Evolutionary conservation across 1,284 basidiomycete genomes (phyloP).

Genomic region (Abortiporus biennis): DNA sequence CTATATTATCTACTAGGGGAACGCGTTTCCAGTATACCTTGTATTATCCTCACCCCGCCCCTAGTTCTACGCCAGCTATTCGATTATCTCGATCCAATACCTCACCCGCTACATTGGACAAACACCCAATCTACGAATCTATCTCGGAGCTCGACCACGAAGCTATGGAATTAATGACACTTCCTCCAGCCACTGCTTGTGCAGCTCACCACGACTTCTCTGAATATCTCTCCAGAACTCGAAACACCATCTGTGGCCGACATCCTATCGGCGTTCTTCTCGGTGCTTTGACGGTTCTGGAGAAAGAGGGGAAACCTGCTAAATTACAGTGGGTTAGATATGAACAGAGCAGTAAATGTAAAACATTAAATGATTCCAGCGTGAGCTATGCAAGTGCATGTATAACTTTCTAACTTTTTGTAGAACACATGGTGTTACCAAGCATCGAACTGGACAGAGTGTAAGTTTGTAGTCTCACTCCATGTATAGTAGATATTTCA

Average conservation of each 20-base stretch:
- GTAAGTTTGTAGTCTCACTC: no score
- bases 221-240: constrained; percentile 73
- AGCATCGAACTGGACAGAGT: no score
- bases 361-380: constrained; percentile 71
- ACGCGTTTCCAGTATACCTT: constrained; percentile 86
- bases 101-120: constrained; percentile 32
- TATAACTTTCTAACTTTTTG: constrained; percentile 11
- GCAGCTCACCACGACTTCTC: constrained; percentile 63
- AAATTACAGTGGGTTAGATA: constrained; percentile 80
- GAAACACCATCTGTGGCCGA: constrained; percentile 96
- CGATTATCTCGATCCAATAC: constrained; percentile 41
- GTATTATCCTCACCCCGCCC: constrained; percentile 74
- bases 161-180: constrained; percentile 68
- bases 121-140: constrained; percentile 60
- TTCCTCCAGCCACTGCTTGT: constrained; percentile 46
- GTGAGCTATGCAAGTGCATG: constrained; percentile 92
- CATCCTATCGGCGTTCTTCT: constrained; percentile 94
- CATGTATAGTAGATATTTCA: no score
- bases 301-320: constrained; percentile 38
- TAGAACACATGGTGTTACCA: no score
- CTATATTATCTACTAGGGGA: constrained; percentile 62
- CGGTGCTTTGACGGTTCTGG: constrained; percentile 63
- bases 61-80: constrained; percentile 39
- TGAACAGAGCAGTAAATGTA: constrained; percentile 84
- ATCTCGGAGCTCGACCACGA: constrained; percentile 75